Evolutionary conservation across 768 basidiomycete genomes (phyloP), one percentile per base, ranked within the genome.

Genomic region (Rhodocollybia butyracea): DNA sequence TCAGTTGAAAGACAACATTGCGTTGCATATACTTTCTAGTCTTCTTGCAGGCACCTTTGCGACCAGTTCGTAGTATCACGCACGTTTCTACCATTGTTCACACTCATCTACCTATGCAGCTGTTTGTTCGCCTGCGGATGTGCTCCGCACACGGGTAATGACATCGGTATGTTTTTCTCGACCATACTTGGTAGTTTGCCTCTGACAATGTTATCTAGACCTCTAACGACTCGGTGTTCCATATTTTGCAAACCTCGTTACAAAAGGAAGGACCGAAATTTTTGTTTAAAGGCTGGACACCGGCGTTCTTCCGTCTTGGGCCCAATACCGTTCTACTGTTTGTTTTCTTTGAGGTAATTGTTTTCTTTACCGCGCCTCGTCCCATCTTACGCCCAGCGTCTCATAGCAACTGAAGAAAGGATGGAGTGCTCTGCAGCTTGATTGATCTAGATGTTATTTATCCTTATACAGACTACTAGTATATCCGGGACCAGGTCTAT

Each of bases 241-340:
- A 80, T 52, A 76, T 91, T 27, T 67, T 91, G 12, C 72, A 69
- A 27, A 74, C 68, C 40, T 89, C 89, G 3, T 70, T 91, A 32
- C 79, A 78, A 38, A 76, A 85, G 62, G 91, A 94, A 74, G 91
- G 91, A 0, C 77, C 83, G 10, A 74, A 76, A 57, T 92, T 93
- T 66, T 73, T 93, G 52, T 89, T 94, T 70, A 92, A 89, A 67
- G 91, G 91, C 31, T 94, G 91, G 91, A 89, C 89, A 17, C 91
- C 91, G 2, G 88, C 91, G 7, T 94, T 91, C 70, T 82, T 88
- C 61, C 84, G 91, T 46, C 71, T 94, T 40, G 90, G 86, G 27
- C 91, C 91, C 1, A 91, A 92, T 66, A 93, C 91, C 1, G 77
- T 94, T 31, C 73, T 93, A 4, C 80, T 93, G 71, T 94, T 91